These are phyloP conservation scores for Cercospora brassicicola DNA, from an alignment of 2,329 filamentous ascomycete species.

Conservation along the genomic window DNA sequence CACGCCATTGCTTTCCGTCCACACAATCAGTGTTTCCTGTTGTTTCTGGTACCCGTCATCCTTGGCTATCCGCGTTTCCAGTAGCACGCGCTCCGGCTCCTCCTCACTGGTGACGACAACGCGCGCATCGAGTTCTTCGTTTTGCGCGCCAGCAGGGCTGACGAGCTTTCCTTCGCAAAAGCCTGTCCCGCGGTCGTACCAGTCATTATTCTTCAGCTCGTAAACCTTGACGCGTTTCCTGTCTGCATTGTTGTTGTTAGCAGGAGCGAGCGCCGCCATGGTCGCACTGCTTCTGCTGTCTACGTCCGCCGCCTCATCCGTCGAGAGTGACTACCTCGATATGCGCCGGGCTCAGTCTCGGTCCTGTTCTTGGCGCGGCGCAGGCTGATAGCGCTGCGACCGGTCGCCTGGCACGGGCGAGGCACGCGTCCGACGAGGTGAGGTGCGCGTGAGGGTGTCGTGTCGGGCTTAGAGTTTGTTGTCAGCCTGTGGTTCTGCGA, in stretches of 20 bases:
- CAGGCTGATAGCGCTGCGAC: slow-evolving; percentile 9
- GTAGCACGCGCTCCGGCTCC: slow-evolving; percentile 74
- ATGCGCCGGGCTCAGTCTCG: slow-evolving; percentile 19
- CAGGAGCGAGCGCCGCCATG: slow-evolving; percentile 39
- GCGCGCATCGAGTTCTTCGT: slow-evolving; percentile 70
- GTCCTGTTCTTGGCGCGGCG: slow-evolving; percentile 8
- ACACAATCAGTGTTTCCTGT: slow-evolving; percentile 97
- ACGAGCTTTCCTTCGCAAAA: slow-evolving; percentile 81
- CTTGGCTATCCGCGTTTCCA: slow-evolving; percentile 87
- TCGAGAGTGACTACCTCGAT: slow-evolving; percentile 18
- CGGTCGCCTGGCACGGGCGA: slow-evolving; percentile 10
- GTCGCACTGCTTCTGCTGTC: slow-evolving; percentile 27
- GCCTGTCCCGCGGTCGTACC: slow-evolving; percentile 95
- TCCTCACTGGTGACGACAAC: slow-evolving; percentile 95
- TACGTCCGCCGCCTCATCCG: slow-evolving; percentile 27
- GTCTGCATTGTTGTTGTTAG: slow-evolving; percentile 46
- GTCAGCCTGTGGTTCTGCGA: slow-evolving; percentile 14
- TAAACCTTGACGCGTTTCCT: slow-evolving; percentile 90
- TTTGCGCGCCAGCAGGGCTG: slow-evolving; percentile 45
- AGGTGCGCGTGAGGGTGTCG: slow-evolving; percentile 3
- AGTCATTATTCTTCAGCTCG: slow-evolving; percentile 97
- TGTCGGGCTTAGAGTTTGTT: slow-evolving; percentile 6
- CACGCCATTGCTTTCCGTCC: slow-evolving; percentile 86
- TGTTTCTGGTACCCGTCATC: slow-evolving; percentile 98
- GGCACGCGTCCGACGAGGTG: slow-evolving; percentile 9